These are phyloP conservation scores for Petunia secreta DNA, from an alignment of 257 asterid species.

Conservation along the genomic window DNA sequence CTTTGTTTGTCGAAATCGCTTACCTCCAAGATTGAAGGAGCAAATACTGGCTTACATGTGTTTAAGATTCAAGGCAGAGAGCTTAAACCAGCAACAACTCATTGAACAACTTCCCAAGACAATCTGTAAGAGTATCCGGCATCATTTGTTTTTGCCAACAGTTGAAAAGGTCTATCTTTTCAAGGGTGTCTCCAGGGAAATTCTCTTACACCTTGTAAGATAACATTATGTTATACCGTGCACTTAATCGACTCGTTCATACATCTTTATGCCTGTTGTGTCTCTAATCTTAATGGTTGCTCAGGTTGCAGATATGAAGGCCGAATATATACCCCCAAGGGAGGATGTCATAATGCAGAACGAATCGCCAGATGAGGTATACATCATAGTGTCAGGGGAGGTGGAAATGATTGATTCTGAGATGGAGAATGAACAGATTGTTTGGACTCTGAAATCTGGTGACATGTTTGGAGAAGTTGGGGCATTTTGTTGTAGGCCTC, in stretches of 20 bases:
- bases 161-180: slow-evolving; percentile 77
- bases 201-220: slow-evolving; percentile 62
- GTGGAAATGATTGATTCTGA: slow-evolving; percentile 77
- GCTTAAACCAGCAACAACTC: slow-evolving; percentile 81
- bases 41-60: slow-evolving; percentile 92
- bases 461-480: slow-evolving; percentile 91
- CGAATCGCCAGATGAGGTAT: slow-evolving; percentile 79
- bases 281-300: neutral
- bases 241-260: neutral
- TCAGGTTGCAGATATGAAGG: slow-evolving; percentile 89
- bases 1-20: slow-evolving; percentile 69
- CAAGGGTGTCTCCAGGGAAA: slow-evolving; percentile 72
- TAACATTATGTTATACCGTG: neutral
- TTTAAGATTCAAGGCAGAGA: slow-evolving; percentile 83
- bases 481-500: slow-evolving; percentile 78
- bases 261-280: neutral
- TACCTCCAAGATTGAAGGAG: slow-evolving; percentile 80
- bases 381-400: slow-evolving; percentile 88
- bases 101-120: slow-evolving; percentile 84
- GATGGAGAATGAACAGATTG: slow-evolving; percentile 56
- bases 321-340: slow-evolving; percentile 86
- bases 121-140: slow-evolving; percentile 71
- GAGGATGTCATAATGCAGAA: slow-evolving; percentile 86
- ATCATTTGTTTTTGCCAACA: slow-evolving; percentile 74
- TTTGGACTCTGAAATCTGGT: slow-evolving; percentile 58